Percentiles rank a stretch among this genome's conserved stretches.
These are phyloP conservation scores for Flammula alnicola DNA, from an alignment of 1,284 basidiomycete species.

Conservation along the genomic window DNA sequence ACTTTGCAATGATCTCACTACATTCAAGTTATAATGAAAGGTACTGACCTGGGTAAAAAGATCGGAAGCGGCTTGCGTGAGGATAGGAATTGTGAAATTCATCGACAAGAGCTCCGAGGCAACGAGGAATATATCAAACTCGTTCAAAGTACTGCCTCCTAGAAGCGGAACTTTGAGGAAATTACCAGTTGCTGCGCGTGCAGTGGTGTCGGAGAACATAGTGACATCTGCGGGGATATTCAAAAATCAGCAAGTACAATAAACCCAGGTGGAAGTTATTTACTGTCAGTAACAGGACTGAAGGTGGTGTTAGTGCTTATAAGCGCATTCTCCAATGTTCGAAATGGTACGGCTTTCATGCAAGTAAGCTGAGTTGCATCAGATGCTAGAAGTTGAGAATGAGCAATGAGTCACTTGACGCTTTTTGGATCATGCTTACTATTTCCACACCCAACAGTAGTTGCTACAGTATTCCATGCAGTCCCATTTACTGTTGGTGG, in stretches of 20 bases:
- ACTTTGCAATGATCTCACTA: neutral
- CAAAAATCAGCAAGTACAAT: neutral
- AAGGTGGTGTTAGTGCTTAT: slow-evolving; percentile 29
- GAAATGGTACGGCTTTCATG: slow-evolving; percentile 33
- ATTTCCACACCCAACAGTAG: slow-evolving; percentile 35
- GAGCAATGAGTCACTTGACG: neutral
- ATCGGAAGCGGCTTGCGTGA: slow-evolving; percentile 32
- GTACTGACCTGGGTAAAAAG: slow-evolving; percentile 28
- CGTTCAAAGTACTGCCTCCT: slow-evolving; percentile 28
- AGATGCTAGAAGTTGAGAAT: slow-evolving; percentile 14
- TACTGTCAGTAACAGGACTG: slow-evolving; percentile 31
- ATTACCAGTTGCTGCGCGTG: slow-evolving; percentile 26
- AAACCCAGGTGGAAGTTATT: slow-evolving; percentile 5
- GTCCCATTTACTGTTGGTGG: slow-evolving; percentile 9
- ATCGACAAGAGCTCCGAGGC: slow-evolving; percentile 20
- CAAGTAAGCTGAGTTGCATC: slow-evolving; percentile 31
- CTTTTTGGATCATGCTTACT: slow-evolving; percentile 18
- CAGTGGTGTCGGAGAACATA: slow-evolving; percentile 29
- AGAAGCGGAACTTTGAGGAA: slow-evolving; percentile 35
- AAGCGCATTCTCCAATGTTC: slow-evolving; percentile 31
- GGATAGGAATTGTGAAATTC: slow-evolving; percentile 25
- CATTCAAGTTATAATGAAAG: too few species aligned
- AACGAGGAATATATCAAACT: slow-evolving; percentile 29
- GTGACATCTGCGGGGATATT: slow-evolving; percentile 28
- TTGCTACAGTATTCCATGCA: slow-evolving; percentile 35